A percentile compares a stretch with the other conserved stretches of the same genome.
Conservation (phyloP, 345 rosid species). For the Syzygium grande region DNA sequence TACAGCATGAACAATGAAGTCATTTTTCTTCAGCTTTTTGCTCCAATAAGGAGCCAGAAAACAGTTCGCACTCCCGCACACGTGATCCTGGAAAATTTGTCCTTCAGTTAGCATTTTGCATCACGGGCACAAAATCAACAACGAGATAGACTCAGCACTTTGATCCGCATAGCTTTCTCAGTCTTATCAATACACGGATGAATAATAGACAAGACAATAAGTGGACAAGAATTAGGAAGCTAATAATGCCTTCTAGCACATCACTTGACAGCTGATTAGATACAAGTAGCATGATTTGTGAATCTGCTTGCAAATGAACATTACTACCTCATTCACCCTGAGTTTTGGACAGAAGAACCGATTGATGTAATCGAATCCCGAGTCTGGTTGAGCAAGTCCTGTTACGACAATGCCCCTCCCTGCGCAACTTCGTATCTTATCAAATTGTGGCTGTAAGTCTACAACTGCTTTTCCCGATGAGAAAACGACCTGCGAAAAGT, state of each 20-base stretch:
- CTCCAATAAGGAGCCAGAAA: slow-evolving; percentile 67
- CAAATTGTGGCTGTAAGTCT: slow-evolving; percentile 41
- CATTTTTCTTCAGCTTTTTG: slow-evolving; percentile 38
- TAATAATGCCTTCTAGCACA: neutral
- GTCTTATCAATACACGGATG: neutral
- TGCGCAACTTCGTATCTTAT: slow-evolving; percentile 39
- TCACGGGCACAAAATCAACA: neutral
- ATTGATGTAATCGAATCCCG: slow-evolving; percentile 57
- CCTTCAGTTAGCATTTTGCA: neutral
- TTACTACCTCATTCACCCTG: slow-evolving; percentile 58
- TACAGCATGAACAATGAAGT: slow-evolving; percentile 57
- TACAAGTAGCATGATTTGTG: neutral
- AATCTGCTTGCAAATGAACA: neutral
- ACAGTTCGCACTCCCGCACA: slow-evolving; percentile 82
- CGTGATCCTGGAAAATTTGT: slow-evolving; percentile 52
- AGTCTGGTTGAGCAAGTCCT: slow-evolving; percentile 42
- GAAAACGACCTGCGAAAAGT: slow-evolving; percentile 40
- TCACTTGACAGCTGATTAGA: neutral
- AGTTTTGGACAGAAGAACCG: slow-evolving; percentile 66
- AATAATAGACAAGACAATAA: neutral
- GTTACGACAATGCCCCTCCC: slow-evolving; percentile 52
- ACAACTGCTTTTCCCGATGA: slow-evolving; percentile 51
- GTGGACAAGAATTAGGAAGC: neutral
- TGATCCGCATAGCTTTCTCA: neutral
- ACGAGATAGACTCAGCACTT: neutral